These are phyloP conservation scores for Trichoderma sp. DNA, from an alignment of 2,329 filamentous ascomycete species.

Conservation along the genomic window DNA sequence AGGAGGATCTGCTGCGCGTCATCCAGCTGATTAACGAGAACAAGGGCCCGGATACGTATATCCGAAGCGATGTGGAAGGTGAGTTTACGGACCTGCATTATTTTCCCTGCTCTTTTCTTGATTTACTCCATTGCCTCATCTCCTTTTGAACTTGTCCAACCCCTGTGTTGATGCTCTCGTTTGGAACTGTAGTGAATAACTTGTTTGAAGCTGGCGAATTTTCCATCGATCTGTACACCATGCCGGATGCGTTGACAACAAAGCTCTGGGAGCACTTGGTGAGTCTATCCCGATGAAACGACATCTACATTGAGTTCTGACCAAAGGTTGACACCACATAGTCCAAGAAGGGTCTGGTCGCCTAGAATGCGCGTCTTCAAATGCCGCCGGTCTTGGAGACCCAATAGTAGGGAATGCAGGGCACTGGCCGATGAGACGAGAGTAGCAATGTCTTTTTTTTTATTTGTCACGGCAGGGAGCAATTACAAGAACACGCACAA, in stretches of 20 bases:
- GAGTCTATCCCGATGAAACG: conserved; percentile 28
- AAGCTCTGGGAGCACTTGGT: conserved; percentile 89
- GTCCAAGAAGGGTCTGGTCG: conserved; percentile 43
- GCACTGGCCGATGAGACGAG: background rate
- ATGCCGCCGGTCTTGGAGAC: background rate
- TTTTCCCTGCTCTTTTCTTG: background rate
- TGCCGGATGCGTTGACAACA: conserved; percentile 83
- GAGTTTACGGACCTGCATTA: conserved; percentile 38
- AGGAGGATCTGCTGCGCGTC: conserved; percentile 90
- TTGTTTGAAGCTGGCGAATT: conserved; percentile 77
- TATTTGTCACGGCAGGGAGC: conserved; percentile 9
- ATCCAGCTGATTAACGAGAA: conserved; percentile 99
- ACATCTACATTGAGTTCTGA: background rate
- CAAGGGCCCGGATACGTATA: conserved; percentile 90
- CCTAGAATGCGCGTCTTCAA: conserved; percentile 24
- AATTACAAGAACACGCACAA: background rate
- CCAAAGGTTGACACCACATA: conserved; percentile 17
- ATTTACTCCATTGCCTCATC: background rate
- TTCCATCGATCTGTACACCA: conserved; percentile 96
- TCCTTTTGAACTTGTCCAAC: conserved; percentile 18
- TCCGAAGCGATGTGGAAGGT: conserved; percentile 96
- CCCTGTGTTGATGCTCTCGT: conserved; percentile 32
- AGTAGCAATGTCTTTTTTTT: background rate
- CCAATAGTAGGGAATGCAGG: background rate
- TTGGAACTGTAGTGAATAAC: conserved; percentile 35